Evolutionary conservation across 2,329 filamentous ascomycete species (phyloP), one percentile per base, ranked within the genome.

Genomic region (Sclerotinia nivalis): DNA sequence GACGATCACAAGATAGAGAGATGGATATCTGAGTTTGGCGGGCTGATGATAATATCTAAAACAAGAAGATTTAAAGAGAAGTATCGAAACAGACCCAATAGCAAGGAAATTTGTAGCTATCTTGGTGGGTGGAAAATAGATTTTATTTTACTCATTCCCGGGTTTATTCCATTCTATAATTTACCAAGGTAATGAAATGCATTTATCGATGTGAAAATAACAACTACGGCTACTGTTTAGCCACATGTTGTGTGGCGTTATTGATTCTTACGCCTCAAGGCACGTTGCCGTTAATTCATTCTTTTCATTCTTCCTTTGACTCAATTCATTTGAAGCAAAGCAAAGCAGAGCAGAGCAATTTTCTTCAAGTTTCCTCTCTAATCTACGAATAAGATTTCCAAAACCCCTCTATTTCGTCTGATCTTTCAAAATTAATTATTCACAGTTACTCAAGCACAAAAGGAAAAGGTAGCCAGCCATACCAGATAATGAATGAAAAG

Each of bases 131-230:
- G 40, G 37, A 40, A 56, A 37, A 55, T 55, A 37, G 58, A 69
- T 64, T 69, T 69, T 55, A 68, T 68, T 69, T 43, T 69, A 65
- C 40, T 40, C 50, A 37, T 69, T 55, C 47, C 58, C 45, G 43
- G 28, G 60, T 64, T 54, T 22, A 64, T 47, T 64, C 55, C 58
- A 31, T 64, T 68, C 45, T 43, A 60, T 68, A 61, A 68, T 68
- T 68, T 68, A 68, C 56, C 66, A 68, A 68, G 66, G 66, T 20
- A 68, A 64, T 68, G 47, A 47, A 58, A n/a, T 58, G 40, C 15
- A 43, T 43, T 43, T 43, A 56, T 37, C 20, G 9, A 56, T 37
- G 20, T 37, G 37, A 60, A 60, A 60, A 60, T 37, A 60, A 60
- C 56, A 22, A 37, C 37, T 60, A 60, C 56, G 28, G 56, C 40